Percentiles rank a stretch among this genome's conserved stretches.
These are phyloP conservation scores for Friedmanniomyces endolithicus DNA, from an alignment of 495 filamentous ascomycete genomes.

Conservation along the genomic window DNA sequence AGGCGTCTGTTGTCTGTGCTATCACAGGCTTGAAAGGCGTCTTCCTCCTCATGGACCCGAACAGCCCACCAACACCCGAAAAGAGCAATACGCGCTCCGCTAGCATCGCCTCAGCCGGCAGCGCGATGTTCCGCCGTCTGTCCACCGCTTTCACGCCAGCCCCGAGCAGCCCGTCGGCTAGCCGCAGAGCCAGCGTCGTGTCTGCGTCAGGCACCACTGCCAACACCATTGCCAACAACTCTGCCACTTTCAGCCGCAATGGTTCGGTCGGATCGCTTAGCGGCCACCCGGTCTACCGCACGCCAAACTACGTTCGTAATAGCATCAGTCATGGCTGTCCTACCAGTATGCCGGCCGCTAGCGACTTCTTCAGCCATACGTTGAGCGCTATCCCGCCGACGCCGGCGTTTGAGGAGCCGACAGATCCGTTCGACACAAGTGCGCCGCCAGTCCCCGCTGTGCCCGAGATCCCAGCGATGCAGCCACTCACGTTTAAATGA, in stretches of 20 bases:
- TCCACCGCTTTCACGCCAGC: constrained; percentile 11
- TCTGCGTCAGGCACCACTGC: background rate
- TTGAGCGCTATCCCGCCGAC: constrained; percentile 14
- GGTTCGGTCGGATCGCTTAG: background rate
- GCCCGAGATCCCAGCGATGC: constrained; percentile 1
- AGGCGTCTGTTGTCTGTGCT: constrained; percentile 23
- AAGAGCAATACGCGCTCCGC: background rate
- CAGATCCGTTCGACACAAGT: constrained; percentile 15
- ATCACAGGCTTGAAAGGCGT: constrained; percentile 27
- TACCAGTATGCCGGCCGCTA: constrained; percentile 1
- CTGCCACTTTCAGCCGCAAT: background rate
- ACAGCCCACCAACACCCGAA: background rate
- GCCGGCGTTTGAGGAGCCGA: constrained; percentile 11
- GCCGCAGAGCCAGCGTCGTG: constrained; percentile 5
- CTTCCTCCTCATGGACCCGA: constrained; percentile 27
- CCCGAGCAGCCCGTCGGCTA: background rate
- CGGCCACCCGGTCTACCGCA: constrained; percentile 11
- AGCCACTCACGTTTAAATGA: background rate
- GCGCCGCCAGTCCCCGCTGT: constrained; percentile 9
- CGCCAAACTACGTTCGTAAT: constrained; percentile 16
- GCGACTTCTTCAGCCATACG: constrained; percentile 4
- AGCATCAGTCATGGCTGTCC: constrained; percentile 15
- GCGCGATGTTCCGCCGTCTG: constrained; percentile 18
- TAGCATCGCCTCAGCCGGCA: constrained; percentile 8
- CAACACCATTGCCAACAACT: background rate